Percentiles rank a stretch among this genome's conserved stretches.
phyloP scores from a whole-genome alignment of 371 early-diverging fungal genomes.

The Lichtheimia corymbifera region DNA sequence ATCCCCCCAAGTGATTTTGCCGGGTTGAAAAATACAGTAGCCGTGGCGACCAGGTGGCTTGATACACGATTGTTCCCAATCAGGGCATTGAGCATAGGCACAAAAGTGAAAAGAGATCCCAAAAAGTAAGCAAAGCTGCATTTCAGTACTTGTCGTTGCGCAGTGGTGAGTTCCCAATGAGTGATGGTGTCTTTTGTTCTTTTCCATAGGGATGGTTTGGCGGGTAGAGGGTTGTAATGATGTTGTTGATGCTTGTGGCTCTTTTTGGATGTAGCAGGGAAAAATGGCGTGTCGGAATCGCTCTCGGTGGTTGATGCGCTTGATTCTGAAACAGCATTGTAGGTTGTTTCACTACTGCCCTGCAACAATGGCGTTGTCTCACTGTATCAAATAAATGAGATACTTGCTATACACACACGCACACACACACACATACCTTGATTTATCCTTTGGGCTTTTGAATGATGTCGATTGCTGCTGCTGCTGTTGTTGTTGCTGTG shows the following conservation, averaged over 20 bases:
- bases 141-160: slow-evolving; percentile 56
- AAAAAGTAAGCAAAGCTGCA: slow-evolving; percentile 65
- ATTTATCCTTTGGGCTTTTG: background rate
- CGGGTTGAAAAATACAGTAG: slow-evolving; percentile 72
- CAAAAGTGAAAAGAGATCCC: slow-evolving; percentile 64
- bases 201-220: no score
- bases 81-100: slow-evolving; percentile 50
- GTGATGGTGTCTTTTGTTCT: background rate
- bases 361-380: slow-evolving; percentile 13
- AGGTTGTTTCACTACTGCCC: background rate
- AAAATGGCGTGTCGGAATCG: slow-evolving; percentile 9
- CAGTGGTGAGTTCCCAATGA: slow-evolving; percentile 20
- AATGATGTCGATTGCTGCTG: no score
- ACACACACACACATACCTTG: background rate
- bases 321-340: slow-evolving; percentile 7
- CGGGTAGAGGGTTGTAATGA: no score
- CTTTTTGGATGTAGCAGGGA: background rate
- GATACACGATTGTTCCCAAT: slow-evolving; percentile 52
- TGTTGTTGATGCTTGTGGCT: no score
- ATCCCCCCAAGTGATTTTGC: slow-evolving; percentile 68
- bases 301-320: slow-evolving; percentile 4
- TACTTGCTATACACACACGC: background rate
- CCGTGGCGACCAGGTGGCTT: slow-evolving; percentile 65
- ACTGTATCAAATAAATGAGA: background rate
- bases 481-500: no score